Percentiles rank a stretch among this genome's conserved stretches.
Conservation (phyloP, 345 rosid genomes). For the Arabidopsis suecica region DNA sequence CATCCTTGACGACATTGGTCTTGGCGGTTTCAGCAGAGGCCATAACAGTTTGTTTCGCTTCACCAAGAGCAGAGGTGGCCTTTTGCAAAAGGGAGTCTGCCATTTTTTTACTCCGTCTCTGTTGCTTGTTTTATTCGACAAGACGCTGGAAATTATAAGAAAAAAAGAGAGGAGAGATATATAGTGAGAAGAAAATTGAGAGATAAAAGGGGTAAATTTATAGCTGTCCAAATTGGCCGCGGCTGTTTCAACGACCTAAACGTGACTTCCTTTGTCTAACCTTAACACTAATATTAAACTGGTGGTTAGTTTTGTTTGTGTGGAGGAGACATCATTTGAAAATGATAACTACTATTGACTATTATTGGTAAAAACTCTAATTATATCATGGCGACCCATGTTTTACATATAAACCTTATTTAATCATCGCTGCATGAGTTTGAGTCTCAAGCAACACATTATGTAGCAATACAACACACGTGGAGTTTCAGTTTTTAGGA, state of each 20-base stretch:
- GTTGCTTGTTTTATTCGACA: slow-evolving; percentile 6
- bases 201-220: slow-evolving; percentile 1
- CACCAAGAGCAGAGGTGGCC: slow-evolving; percentile 37
- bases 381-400: not conserved
- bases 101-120: slow-evolving; percentile 32
- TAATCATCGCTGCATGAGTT: slow-evolving; percentile 5
- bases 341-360: slow-evolving; percentile 19
- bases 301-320: slow-evolving; percentile 24
- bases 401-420: slow-evolving; percentile 19
- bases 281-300: not conserved
- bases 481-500: slow-evolving; percentile 10
- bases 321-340: slow-evolving; percentile 27
- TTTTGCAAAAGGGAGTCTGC: slow-evolving; percentile 28
- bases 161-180: slow-evolving; percentile 21
- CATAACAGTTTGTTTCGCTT: slow-evolving; percentile 29
- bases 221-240: slow-evolving; percentile 19
- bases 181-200: slow-evolving; percentile 16
- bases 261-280: slow-evolving; percentile 16
- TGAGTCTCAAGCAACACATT: slow-evolving; percentile 13
- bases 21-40: slow-evolving; percentile 23
- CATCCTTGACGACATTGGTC: slow-evolving; percentile 33
- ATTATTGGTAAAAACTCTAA: slow-evolving; percentile 10
- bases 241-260: slow-evolving; percentile 25
- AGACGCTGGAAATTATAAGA: slow-evolving; percentile 23
- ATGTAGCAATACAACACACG: slow-evolving; percentile 15